These are phyloP conservation scores for Crithidia acanthocephali DNA, from an alignment of 208 protist species.

Conservation along the genomic window DNA sequence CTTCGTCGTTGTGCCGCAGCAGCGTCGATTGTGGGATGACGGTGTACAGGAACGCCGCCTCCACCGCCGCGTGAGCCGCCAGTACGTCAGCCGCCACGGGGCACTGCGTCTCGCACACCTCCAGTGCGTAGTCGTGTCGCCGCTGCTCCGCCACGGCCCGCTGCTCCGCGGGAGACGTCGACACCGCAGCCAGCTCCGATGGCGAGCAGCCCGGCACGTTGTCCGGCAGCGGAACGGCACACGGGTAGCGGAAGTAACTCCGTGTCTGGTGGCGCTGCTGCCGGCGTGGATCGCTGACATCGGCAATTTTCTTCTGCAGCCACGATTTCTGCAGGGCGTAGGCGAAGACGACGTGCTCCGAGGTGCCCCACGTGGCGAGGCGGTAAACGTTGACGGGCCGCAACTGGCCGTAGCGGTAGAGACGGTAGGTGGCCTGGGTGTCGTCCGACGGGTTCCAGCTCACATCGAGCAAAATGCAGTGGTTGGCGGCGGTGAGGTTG, in stretches of 20 bases:
- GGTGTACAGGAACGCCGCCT: constrained; percentile 37
- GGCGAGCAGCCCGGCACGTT: neutral
- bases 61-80: constrained; percentile 17
- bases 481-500: constrained; percentile 92
- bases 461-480: constrained; percentile 96
- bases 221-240: constrained; percentile 45
- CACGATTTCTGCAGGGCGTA: constrained; percentile 87
- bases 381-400: constrained; percentile 93
- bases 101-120: constrained; percentile 44
- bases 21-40: constrained; percentile 70
- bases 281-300: constrained; percentile 73
- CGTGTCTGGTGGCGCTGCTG: constrained; percentile 74
- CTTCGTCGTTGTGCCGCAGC: constrained; percentile 69
- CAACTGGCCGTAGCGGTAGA: constrained; percentile 95
- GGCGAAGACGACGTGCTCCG: constrained; percentile 93
- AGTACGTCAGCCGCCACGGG: constrained; percentile 36
- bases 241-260: constrained; percentile 83
- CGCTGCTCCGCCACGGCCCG: neutral
- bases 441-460: constrained; percentile 93
- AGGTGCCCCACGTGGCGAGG: constrained; percentile 89
- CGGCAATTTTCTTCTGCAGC: constrained; percentile 86
- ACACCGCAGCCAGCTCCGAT: neutral
- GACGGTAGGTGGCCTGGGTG: constrained; percentile 93
- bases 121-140: constrained; percentile 10
- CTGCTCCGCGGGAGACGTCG: neutral